These are phyloP conservation scores for Arthrobotrys megalospora DNA, from an alignment of 2,329 filamentous ascomycete species.

Conservation along the genomic window DNA sequence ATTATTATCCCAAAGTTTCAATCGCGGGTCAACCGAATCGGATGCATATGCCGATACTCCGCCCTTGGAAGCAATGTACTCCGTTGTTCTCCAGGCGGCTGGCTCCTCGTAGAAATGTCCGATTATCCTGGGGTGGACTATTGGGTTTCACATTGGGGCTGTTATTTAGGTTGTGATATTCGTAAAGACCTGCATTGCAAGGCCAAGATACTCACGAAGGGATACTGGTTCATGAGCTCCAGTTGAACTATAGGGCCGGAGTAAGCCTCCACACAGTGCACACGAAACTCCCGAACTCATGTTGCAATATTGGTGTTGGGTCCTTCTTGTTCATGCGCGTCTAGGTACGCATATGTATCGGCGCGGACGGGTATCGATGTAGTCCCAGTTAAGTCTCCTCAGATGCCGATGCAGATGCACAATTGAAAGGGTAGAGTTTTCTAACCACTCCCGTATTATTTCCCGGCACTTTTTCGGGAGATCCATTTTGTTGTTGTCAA, in stretches of 20 bases:
- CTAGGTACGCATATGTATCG: no score
- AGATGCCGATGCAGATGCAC: no score
- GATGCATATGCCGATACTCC: no score
- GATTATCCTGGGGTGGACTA: conserved; percentile 40
- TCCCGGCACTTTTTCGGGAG: no score
- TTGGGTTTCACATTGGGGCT: not conserved
- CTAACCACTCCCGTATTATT: no score
- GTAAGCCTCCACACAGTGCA: conserved; percentile 21
- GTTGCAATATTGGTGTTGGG: not conserved
- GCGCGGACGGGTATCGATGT: no score
- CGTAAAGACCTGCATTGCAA: not conserved
- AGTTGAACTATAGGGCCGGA: not conserved
- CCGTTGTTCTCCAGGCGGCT: conserved; percentile 2
- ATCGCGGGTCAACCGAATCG: not conserved
- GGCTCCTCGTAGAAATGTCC: conserved; percentile 20
- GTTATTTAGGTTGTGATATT: not conserved
- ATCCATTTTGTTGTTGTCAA: no score
- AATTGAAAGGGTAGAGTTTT: no score
- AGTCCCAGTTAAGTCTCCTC: no score
- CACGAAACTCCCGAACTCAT: conserved; percentile 44
- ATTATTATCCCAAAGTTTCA: conserved; percentile 20
- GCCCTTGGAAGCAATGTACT: conserved; percentile 2
- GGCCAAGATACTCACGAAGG: conserved; percentile 31
- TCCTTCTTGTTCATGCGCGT: not conserved
- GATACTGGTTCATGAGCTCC: not conserved